phyloP scores from a whole-genome alignment of 768 basidiomycete genomes.

The Crepidotus variabilis region DNA sequence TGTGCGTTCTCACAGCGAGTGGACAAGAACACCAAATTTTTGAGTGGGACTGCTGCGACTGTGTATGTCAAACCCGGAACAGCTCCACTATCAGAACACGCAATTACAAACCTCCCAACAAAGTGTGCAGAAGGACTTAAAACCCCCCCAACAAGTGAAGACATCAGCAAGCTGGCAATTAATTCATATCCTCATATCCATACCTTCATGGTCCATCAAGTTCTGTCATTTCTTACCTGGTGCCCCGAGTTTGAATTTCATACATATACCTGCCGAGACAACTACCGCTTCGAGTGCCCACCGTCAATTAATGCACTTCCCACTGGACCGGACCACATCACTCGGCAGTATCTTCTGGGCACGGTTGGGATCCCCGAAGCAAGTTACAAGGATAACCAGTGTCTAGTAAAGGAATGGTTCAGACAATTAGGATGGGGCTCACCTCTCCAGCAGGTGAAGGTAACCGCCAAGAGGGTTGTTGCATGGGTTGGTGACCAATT shows the following conservation, averaged over 20 bases:
- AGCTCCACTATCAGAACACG: conserved; percentile 5
- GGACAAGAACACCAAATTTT: conserved; percentile 31
- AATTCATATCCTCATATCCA: conserved; percentile 11
- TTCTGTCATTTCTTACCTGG: conserved; percentile 24
- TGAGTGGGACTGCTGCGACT: conserved; percentile 31
- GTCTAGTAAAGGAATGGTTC: conserved; percentile 28
- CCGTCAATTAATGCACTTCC: conserved; percentile 22
- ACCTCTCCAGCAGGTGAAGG: conserved; percentile 16
- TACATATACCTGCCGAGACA: conserved; percentile 19
- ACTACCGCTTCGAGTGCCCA: conserved; percentile 13
- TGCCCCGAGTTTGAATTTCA: conserved; percentile 25
- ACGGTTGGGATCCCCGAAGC: conserved; percentile 33
- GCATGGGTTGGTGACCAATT: conserved; percentile 32
- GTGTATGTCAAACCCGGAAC: conserved; percentile 27
- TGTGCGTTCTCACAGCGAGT: conserved; percentile 32
- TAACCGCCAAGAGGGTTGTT: conserved; percentile 21
- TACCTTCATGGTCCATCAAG: conserved; percentile 10
- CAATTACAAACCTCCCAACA: conserved; percentile 19
- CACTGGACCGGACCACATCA: conserved; percentile 20
- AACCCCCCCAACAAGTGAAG: conserved; percentile 18
- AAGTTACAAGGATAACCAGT: conserved; percentile 33
- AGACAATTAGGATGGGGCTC: conserved; percentile 20
- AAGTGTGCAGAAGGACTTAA: conserved; percentile 15
- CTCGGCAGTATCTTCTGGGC: conserved; percentile 30
- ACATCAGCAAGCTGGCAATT: conserved; percentile 18